Evolutionary conservation across 768 basidiomycete genomes (phyloP), one percentile per base, ranked within the genome.

Genomic region (Tubosaeta sp.): DNA sequence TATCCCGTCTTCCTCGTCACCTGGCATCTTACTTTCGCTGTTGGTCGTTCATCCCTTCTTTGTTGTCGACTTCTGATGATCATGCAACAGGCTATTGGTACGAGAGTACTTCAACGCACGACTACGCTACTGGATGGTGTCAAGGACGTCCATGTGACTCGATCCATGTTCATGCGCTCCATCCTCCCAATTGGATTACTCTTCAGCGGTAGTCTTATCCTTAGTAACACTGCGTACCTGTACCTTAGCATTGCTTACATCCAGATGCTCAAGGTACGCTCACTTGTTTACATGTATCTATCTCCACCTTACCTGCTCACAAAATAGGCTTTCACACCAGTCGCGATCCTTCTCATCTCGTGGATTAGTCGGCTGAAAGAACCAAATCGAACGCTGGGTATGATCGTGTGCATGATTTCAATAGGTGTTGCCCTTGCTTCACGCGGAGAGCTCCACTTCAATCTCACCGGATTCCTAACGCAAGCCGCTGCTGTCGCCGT

Each of bases 1-100:
- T 97, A 76, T 74, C 95, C 95, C 27, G 92, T 97, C 58, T 95
- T 95, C 71, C 80, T 93, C 43, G 92, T 94, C 50, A 95, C 92
- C 38, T 95, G 80, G 80, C 93, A 93, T 68, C 70, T 86, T 27
- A 74, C 78, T 27, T 83, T 91, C 57, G 85, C 86, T 48, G 82
- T 80, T 65, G 68, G 76, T 71, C 11, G 41, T 13, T 19, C 13
- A 22, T 46, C 26, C 48, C 51, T 35, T 14, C 48, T 41, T 50
- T 45, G 12, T 48, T 43, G 6, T 34, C 13, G 1, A 17, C 11
- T 9, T 25, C 55, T 62, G 27, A 59, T 19, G 10, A 29, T 25
- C 39, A 7, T 46, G 51, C 6, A 17, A 9, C 33, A 86, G 81
- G 77, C 92, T 2, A 76, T 93, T 45, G 92, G 92, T n/a, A 93